A percentile compares a stretch with the other conserved stretches of the same genome.
Evolutionary conservation across 1,139 yeast species (phyloP).

Genomic region (Suhomyces maxii): DNA sequence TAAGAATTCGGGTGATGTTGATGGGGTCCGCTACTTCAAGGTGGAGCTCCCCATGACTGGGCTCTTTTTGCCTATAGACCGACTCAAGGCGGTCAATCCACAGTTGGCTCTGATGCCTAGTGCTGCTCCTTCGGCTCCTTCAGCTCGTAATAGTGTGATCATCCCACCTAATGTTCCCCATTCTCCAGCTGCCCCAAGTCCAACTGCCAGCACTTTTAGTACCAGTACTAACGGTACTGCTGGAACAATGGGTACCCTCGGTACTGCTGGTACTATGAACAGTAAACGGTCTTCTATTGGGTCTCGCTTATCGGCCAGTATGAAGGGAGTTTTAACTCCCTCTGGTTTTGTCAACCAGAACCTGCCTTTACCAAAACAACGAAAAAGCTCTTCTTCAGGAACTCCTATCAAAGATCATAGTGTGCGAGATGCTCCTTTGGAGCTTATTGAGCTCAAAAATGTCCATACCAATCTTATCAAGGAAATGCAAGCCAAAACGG

Average conservation of each 20-base stretch:
- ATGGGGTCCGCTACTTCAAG: constrained; percentile 43
- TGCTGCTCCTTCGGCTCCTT: neutral
- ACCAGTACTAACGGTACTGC: constrained; percentile 1
- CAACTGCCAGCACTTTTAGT: constrained; percentile 1
- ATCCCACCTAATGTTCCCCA: constrained; percentile 2
- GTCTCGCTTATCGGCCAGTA: constrained; percentile 10
- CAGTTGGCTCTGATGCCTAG: constrained; percentile 11
- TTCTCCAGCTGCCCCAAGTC: neutral
- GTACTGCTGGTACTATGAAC: constrained; percentile 1
- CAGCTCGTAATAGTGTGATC: constrained; percentile 5
- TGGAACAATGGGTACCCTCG: neutral
- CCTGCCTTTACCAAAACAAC: constrained; percentile 7
- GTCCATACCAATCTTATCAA: constrained; percentile 25
- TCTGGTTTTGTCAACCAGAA: constrained; percentile 7
- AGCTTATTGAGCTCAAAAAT: constrained; percentile 13
- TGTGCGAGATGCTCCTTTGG: constrained; percentile 13
- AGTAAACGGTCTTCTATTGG: constrained; percentile 13
- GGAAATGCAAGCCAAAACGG: constrained; percentile 37
- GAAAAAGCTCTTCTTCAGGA: constrained; percentile 7
- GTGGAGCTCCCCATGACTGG: constrained; percentile 69
- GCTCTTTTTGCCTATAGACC: constrained; percentile 67
- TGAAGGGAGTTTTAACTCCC: constrained; percentile 15
- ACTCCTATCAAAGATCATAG: constrained; percentile 1
- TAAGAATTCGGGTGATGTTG: constrained; percentile 47
- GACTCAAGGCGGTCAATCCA: constrained; percentile 49